phyloP scores from a whole-genome alignment of 768 basidiomycete species.

The Pleurotus giganteus region DNA sequence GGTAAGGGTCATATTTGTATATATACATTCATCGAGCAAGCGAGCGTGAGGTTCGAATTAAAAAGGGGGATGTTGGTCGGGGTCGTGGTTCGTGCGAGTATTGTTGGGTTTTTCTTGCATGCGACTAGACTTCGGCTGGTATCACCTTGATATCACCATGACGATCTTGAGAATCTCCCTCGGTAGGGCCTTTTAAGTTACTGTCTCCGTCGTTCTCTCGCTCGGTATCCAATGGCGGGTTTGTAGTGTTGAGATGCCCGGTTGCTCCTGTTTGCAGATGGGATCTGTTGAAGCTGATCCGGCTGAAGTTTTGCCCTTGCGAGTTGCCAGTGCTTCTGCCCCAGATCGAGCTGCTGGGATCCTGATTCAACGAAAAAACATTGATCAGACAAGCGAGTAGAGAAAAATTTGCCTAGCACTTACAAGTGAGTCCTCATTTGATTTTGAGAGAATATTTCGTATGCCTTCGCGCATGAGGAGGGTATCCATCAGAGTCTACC shows the following conservation, averaged over 20 bases:
- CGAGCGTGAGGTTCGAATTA: not conserved
- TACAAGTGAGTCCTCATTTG: not conserved
- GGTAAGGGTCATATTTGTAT: no score
- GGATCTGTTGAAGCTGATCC: slow-evolving; percentile 8
- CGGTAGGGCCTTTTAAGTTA: not conserved
- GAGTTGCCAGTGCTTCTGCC: not conserved
- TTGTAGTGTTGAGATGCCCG: not conserved
- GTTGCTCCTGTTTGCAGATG: not conserved
- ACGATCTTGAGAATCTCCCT: not conserved
- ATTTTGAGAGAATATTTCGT: not conserved
- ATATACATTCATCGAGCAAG: no score
- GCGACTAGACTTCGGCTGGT: not conserved
- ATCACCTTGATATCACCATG: not conserved
- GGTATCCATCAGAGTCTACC: slow-evolving; percentile 12
- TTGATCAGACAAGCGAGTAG: not conserved
- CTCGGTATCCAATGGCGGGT: not conserved
- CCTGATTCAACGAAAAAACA: not conserved
- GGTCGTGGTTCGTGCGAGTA: not conserved
- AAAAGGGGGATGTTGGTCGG: not conserved
- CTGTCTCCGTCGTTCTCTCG: not conserved
- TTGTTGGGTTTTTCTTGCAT: not conserved
- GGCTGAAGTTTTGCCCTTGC: not conserved
- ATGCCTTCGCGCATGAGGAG: slow-evolving; percentile 9
- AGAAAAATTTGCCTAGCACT: not conserved
- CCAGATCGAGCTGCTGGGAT: slow-evolving; percentile 3